Percentiles rank a stretch among this genome's conserved stretches.
Conservation (phyloP, 768 basidiomycete species). For the Amanita muscaria region DNA sequence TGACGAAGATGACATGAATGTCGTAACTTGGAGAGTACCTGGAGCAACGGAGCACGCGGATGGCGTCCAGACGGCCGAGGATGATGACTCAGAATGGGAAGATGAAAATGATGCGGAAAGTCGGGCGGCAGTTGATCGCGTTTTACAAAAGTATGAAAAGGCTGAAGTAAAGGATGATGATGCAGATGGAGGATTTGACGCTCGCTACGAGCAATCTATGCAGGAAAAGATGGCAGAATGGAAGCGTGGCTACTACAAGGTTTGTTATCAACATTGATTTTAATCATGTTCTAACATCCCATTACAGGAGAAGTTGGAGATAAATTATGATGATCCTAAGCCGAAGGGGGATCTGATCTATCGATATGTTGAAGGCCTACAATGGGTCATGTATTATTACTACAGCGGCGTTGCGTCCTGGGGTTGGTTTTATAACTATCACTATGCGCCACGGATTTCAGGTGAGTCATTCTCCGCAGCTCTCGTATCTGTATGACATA, state of each 20-base stretch:
- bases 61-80: conserved; percentile 31
- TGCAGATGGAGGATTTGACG: conserved; percentile 70
- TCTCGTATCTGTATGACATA: conserved; percentile 1
- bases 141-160: conserved; percentile 81
- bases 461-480: conserved; percentile 38
- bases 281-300: not conserved
- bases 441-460: conserved; percentile 94
- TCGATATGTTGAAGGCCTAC: conserved; percentile 87
- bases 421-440: conserved; percentile 99
- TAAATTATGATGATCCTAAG: conserved; percentile 63
- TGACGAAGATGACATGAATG: conserved; percentile 71
- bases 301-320: conserved; percentile 74
- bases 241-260: conserved; percentile 88
- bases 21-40: conserved; percentile 63
- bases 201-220: conserved; percentile 61
- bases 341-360: conserved; percentile 64
- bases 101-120: conserved; percentile 66
- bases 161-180: conserved; percentile 70
- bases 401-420: conserved; percentile 95
- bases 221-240: conserved; percentile 86
- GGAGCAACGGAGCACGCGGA: conserved; percentile 44
- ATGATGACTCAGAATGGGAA: conserved; percentile 35
- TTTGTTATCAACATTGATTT: conserved; percentile 21
- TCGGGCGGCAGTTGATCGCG: conserved; percentile 64
- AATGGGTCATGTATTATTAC: conserved; percentile 99